phyloP scores from a whole-genome alignment of 1,284 basidiomycete species.

The Heterobasidion occidentale region DNA sequence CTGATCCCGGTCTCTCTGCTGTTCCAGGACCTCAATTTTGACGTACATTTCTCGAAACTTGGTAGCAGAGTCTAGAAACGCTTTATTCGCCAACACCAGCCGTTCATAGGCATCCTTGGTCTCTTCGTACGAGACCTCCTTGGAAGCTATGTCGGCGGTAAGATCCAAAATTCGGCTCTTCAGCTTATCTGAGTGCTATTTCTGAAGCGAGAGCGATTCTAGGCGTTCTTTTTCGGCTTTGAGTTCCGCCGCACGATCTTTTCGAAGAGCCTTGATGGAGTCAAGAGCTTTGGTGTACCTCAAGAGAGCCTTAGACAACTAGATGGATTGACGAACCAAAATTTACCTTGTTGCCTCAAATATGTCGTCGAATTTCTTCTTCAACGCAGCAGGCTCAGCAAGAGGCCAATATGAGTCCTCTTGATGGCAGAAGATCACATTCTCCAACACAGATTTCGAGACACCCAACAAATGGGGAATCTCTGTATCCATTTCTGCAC shows the following conservation, averaged over 20 bases:
- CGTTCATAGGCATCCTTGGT: constrained; percentile 60
- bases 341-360: constrained; percentile 91
- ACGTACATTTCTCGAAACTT: constrained; percentile 83
- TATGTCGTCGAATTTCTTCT: constrained; percentile 99
- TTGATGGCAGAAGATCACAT: constrained; percentile 99
- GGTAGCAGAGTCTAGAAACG: constrained; percentile 77
- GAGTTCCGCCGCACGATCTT: constrained; percentile 85
- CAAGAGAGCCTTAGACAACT: not conserved
- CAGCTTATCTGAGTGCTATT: constrained; percentile 81
- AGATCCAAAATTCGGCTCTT: constrained; percentile 62
- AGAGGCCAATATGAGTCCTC: constrained; percentile 99
- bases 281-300: constrained; percentile 97
- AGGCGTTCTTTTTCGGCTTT: constrained; percentile 92
- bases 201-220: constrained; percentile 76
- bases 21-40: constrained; percentile 61
- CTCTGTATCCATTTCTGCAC: constrained; percentile 93
- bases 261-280: constrained; percentile 83
- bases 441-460: constrained; percentile 94
- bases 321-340: not conserved
- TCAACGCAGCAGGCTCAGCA: constrained; percentile 83
- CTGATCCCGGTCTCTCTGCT: constrained; percentile 49
- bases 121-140: constrained; percentile 71
- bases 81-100: constrained; percentile 69
- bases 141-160: constrained; percentile 54
- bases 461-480: constrained; percentile 93